Base-by-base conservation (phyloP, 2,329 filamentous ascomycete species). In the Sclerotinia trifoliorum region DNA sequence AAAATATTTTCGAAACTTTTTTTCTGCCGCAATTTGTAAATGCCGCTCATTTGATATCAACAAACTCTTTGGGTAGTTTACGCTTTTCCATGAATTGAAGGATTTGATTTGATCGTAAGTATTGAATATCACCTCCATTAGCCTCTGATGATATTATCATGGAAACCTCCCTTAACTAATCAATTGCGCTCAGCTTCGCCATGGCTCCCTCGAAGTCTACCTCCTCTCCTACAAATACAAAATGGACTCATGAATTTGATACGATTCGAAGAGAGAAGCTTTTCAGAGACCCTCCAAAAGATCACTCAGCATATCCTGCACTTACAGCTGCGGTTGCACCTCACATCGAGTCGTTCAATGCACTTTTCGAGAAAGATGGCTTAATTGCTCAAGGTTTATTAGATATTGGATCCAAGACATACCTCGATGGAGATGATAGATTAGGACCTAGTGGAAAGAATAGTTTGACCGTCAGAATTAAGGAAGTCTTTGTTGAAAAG, bases 301-400 rank as follows among this genome's bases (percentile, higher is more conserved):
- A 98, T 78, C 90, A 88, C 74, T 91, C 91, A 13, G 93, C 94
- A 69, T 98, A 96, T 77, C 95, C 95, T 19, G 86, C 91, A 29
- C 87, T 99, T 60, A 90, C 94, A 75, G 86, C 86, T 70, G 92
- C 94, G n/a, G 89, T 98, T 69, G 85, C 91, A 73, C 95, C 95
- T 62, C 95, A 99, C 80, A 90, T 98, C 75, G 90, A 97, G 76
- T 95, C 95, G 8, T 99, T 97, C 86, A 97, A 99, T 82, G 89
- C 89, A 65, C 84, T 98, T 60, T 96, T 97, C 78, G 86, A 88
- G 44, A 83, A 85, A 68, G 85, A 90, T 79, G 92, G 91, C 65
- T 82, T 90, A 65, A 79, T 99, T 66, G 86, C 90, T 62, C 88
- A 92, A 72, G 93, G 86, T 17, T 79, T 98, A 70, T 87, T 86